These are phyloP conservation scores for Parafenestella ontariensis DNA, from an alignment of 2,329 filamentous ascomycete genomes.

Conservation along the genomic window DNA sequence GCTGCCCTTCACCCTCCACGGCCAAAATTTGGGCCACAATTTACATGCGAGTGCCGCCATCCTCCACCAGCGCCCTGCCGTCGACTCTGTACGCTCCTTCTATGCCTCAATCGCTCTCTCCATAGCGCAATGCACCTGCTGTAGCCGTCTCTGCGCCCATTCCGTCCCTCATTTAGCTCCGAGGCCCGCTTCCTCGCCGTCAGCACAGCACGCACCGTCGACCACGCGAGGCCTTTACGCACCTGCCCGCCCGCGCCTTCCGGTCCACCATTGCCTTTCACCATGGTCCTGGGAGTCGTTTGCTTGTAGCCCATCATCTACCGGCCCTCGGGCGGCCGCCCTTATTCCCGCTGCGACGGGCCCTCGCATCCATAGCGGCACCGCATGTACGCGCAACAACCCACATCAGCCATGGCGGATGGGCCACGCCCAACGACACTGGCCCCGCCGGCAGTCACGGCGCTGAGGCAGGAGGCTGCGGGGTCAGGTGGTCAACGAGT, in stretches of 20 bases:
- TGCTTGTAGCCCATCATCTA: conserved; percentile 37
- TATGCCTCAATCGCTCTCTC: conserved; percentile 35
- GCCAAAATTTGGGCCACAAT: conserved; percentile 14
- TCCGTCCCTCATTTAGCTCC: conserved; percentile 6
- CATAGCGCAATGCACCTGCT: conserved; percentile 34
- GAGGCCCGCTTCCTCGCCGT: conserved; percentile 10
- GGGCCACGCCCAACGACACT: conserved; percentile 42
- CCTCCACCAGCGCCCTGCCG: conserved; percentile 3
- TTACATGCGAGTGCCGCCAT: conserved; percentile 7
- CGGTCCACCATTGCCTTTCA: conserved; percentile 18
- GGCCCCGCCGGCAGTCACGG: conserved; percentile 53
- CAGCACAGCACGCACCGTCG: conserved; percentile 15
- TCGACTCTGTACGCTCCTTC: conserved; percentile 20
- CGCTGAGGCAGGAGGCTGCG: conserved; percentile 51
- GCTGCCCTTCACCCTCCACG: conserved; percentile 2
- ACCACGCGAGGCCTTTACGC: conserved; percentile 8
- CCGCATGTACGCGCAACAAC: conserved; percentile 16
- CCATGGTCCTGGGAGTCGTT: conserved; percentile 42
- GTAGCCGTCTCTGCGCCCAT: conserved; percentile 26
- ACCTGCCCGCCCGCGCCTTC: conserved; percentile 7
- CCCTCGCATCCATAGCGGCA: conserved; percentile 13
- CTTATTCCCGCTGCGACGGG: conserved; percentile 17
- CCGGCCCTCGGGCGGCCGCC: conserved; percentile 40
- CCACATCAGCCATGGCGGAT: conserved; percentile 29
- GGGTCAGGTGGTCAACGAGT: conserved; percentile 32